These are phyloP conservation scores for Starmerella apis DNA, from an alignment of 805 yeast species.

Conservation along the genomic window DNA sequence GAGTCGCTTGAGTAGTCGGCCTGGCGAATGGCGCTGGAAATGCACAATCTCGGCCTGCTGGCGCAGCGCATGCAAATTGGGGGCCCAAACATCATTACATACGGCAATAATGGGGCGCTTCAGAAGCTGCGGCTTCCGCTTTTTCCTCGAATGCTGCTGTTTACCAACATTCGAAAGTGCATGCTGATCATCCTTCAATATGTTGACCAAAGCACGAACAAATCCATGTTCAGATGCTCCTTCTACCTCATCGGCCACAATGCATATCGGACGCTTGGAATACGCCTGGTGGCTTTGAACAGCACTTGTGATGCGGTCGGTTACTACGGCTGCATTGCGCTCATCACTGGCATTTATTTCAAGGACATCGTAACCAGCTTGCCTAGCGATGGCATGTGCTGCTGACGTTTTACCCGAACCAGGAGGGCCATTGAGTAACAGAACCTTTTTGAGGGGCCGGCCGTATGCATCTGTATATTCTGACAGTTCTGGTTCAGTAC, in stretches of 20 bases:
- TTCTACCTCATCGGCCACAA: conserved; percentile 85
- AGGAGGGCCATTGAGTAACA: conserved; percentile 82
- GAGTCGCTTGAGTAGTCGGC: conserved; percentile 39
- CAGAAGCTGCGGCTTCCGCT: conserved; percentile 27
- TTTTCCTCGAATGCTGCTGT: conserved; percentile 14
- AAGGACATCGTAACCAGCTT: conserved; percentile 65
- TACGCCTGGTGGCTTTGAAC: conserved; percentile 40
- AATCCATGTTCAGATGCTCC: conserved; percentile 55
- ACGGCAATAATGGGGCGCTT: conserved; percentile 82
- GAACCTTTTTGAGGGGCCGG: conserved; percentile 42
- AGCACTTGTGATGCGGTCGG: conserved; percentile 38
- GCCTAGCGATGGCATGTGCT: conserved; percentile 73
- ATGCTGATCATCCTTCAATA: conserved; percentile 16
- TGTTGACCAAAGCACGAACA: conserved; percentile 18
- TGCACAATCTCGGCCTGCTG: conserved; percentile 61
- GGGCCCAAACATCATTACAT: conserved; percentile 77
- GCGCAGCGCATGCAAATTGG: conserved; percentile 62
- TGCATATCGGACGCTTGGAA: conserved; percentile 62
- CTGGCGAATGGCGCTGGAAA: conserved; percentile 49
- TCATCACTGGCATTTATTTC: conserved; percentile 85
- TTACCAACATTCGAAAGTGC: conserved; percentile 1
- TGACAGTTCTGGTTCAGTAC: conserved; percentile 8
- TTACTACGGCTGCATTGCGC: conserved; percentile 41
- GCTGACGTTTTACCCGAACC: conserved; percentile 90
- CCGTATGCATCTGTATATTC: conserved; percentile 40